Evolutionary conservation across 169 alveolate species (phyloP), one percentile per base, ranked within the genome.

Genomic region (Babesia sp.): DNA sequence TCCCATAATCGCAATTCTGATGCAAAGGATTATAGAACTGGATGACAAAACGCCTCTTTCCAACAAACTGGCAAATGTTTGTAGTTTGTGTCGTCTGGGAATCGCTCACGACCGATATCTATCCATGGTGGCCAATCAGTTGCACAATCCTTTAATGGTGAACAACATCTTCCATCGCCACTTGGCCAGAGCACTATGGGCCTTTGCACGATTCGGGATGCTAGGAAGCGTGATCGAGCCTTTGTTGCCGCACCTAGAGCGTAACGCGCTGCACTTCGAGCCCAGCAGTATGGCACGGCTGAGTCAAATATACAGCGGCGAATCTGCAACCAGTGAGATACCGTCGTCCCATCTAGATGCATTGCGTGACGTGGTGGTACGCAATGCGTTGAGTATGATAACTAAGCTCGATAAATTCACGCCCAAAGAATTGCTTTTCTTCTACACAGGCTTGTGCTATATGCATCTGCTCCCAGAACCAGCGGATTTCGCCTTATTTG

Each of bases 91-190:
- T 31, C 60, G 85, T 24, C 74, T 81, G 18, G 58, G 69, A n/a
- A 53, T 71, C 4, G 60, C 46, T 36, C 84, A 81, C 50, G 80
- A 60, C 28, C 36, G 41, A 44, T 81, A 68, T 39, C 45, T 72
- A 20, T 0, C 29, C 5, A 37, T 73, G 57, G 69, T 81, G 14
- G 26, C 50, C 1, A n/a, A 42, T 24, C 81, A 81, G 34, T 20
- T 81, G 55, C 44, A 42, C 11, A 54, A 81, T 48, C 78, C 84
- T 8, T 51, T 51, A 8, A 59, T 71, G 48, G 74, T 67, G n/a
- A 63, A 56, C 42, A 81, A 81, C 69, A 81, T 81, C 33, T 81
- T 44, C 60, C 85, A 81, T 46, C 59, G 61, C 56, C 89, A 81
- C 70, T 55, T 81, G 48, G 77, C 79, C 33, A 46, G 85, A 36